Evolutionary conservation across 257 asterid species (phyloP).

Genomic region (Solanum chaucha): DNA sequence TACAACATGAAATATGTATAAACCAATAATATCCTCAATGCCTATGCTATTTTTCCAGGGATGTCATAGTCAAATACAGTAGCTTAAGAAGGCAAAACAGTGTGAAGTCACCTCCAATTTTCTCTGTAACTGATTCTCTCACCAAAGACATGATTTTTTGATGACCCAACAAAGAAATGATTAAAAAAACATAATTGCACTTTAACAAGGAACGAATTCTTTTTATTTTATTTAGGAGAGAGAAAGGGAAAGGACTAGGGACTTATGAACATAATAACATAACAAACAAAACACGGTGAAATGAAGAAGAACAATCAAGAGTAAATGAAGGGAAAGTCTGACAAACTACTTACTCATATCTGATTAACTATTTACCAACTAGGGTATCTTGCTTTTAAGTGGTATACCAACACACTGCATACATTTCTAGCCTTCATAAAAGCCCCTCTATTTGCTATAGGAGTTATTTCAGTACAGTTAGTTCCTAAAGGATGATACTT

Average conservation of each 20-base stretch:
- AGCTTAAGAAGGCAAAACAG: background rate
- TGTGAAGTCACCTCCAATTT: background rate
- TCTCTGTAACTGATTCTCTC: background rate
- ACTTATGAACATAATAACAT: background rate
- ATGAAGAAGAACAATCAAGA: background rate
- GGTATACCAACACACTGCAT: background rate
- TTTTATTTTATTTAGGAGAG: background rate
- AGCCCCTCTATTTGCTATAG: background rate
- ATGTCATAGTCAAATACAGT: background rate
- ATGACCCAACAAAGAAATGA: background rate
- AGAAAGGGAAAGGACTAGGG: background rate
- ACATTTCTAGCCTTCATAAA: background rate
- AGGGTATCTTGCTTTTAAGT: background rate
- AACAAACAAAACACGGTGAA: background rate
- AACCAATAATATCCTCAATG: background rate
- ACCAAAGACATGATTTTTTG: background rate
- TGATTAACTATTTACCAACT: background rate
- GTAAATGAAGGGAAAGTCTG: background rate
- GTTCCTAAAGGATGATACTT: constrained; percentile 17
- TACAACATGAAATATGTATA: background rate
- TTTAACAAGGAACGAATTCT: background rate
- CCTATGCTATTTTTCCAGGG: background rate
- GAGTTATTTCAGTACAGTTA: background rate
- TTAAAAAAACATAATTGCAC: background rate
- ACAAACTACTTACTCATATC: background rate